A percentile compares a stretch with the other conserved stretches of the same genome.
These are phyloP conservation scores for Pouteria campechiana DNA, from an alignment of 179 eudicot species.

Conservation along the genomic window DNA sequence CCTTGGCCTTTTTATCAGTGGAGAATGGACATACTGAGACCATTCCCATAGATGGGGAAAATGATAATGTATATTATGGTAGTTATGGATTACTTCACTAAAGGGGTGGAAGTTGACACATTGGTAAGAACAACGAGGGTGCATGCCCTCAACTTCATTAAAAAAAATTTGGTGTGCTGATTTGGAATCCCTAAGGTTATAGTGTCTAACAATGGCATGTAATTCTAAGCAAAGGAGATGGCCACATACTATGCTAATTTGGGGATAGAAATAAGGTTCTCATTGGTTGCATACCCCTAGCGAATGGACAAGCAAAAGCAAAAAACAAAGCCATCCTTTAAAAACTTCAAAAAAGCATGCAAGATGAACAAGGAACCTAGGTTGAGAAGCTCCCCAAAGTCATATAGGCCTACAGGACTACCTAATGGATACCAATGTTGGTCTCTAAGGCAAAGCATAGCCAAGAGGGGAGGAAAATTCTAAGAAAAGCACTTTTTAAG, in stretches of 20 bases:
- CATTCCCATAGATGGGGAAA: not conserved
- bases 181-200: not conserved
- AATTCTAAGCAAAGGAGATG: not conserved
- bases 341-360: not conserved
- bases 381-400: not conserved
- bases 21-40: constrained; percentile 1
- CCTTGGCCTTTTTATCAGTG: constrained; percentile 3
- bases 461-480: too few species aligned
- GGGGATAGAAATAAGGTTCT: not conserved
- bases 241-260: not conserved
- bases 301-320: not conserved
- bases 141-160: not conserved
- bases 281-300: not conserved
- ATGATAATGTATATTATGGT: not conserved
- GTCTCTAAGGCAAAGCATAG: too few species aligned
- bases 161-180: constrained; percentile 1
- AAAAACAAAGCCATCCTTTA: not conserved
- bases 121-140: not conserved
- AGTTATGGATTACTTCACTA: not conserved
- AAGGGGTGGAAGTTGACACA: constrained; percentile 2
- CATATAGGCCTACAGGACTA: not conserved
- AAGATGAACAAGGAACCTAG: not conserved
- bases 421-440: not conserved
- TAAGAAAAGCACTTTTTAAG: too few species aligned
- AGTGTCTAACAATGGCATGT: not conserved